phyloP scores from a whole-genome alignment of 1,284 basidiomycete genomes.

The Melampsora medusae region DNA sequence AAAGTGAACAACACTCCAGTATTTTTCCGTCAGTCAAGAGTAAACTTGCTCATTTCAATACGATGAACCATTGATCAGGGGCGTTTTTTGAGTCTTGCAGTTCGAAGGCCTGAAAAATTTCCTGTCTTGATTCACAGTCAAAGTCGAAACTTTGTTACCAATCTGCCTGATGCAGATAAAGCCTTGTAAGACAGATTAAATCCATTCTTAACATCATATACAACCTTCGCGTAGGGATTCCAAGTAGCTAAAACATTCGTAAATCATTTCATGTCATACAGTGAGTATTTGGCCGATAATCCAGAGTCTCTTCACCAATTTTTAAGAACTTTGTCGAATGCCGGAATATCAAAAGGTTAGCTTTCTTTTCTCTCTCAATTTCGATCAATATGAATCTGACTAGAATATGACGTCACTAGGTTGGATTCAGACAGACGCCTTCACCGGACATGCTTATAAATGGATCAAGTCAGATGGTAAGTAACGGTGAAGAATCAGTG shows the following conservation, averaged over 20 bases:
- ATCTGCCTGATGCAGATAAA: slow-evolving; percentile 13
- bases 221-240: not conserved
- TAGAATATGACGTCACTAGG: slow-evolving; percentile 1
- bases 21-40: slow-evolving; percentile 21
- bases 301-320: slow-evolving; percentile 33
- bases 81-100: not conserved
- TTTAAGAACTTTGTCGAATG: slow-evolving; percentile 22
- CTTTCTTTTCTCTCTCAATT: no score
- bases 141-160: slow-evolving; percentile 18
- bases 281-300: slow-evolving; percentile 34
- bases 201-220: not conserved
- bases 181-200: slow-evolving; percentile 13
- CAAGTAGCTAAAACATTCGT: not conserved
- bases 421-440: slow-evolving; percentile 32
- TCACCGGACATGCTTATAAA: slow-evolving; percentile 20
- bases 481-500: not conserved
- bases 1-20: slow-evolving; percentile 32
- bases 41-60: not conserved
- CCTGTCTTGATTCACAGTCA: slow-evolving; percentile 33
- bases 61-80: not conserved
- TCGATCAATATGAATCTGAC: no score
- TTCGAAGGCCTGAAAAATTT: slow-evolving; percentile 34
- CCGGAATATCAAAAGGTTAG: slow-evolving; percentile 28
- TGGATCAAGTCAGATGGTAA: slow-evolving; percentile 36
- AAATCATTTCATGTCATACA: not conserved